Conservation (phyloP, 1,139 yeast genomes). For the Taphrina confusa region DNA sequence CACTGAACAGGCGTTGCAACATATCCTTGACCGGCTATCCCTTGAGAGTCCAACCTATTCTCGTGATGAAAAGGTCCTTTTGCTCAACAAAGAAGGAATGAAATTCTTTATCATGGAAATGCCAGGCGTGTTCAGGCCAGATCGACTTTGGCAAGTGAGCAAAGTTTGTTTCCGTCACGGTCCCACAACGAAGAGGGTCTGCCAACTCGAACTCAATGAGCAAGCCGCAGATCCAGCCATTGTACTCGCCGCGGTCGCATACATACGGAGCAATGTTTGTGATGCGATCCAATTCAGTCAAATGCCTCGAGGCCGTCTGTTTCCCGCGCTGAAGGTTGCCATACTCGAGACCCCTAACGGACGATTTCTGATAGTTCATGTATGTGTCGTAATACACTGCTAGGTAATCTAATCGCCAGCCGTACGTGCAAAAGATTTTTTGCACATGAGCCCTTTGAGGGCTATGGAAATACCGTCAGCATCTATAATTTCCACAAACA, state of each 20-base stretch:
- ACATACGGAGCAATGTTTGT: conserved; percentile 1
- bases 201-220: neutral
- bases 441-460: neutral
- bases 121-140: neutral
- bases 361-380: neutral
- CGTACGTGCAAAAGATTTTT: neutral
- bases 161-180: neutral
- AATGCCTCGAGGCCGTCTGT: neutral
- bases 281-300: neutral
- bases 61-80: no score
- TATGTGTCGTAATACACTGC: neutral
- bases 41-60: no score
- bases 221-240: neutral
- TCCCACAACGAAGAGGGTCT: neutral
- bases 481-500: no score
- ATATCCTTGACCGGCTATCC: no score
- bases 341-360: neutral
- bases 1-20: no score
- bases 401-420: neutral
- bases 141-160: neutral
- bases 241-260: neutral
- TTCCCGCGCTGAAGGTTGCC: neutral
- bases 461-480: no score
- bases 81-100: conserved; percentile 1
- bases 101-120: neutral